Base-by-base conservation (phyloP, 2,329 filamentous ascomycete species). In the Clarireedia monteithiana region DNA sequence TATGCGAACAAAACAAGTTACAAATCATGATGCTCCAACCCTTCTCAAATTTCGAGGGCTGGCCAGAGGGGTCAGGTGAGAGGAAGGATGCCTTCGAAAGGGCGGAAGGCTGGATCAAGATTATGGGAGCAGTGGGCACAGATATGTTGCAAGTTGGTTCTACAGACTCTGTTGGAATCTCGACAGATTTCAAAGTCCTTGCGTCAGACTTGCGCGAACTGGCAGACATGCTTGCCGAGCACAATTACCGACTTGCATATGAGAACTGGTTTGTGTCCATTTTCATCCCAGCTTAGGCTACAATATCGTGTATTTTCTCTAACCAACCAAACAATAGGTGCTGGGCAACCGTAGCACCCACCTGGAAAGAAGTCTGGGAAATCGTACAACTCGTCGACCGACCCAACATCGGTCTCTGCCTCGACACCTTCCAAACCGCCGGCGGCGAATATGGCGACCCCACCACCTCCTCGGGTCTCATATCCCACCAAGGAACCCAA, bases 1-100 rank as follows among this genome's bases (percentile, higher is more conserved):
- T 86, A 48, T 83, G 80, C 49, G 71, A 78, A 26, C 72, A 77
- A 10, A 73, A 82, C 36, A 70, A 72, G 0, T 70, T 91, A 1
- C 73, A 76, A 38, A 78, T 91, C 55, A 76, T 91, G 68, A 85
- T 90, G 74, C 70, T 91, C 5, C 87, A 91, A 64, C 86, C 87
- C 0, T 91, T 91, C 63, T 73, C 82, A 15, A 88, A 90, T 63
- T 90, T 89, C 57, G 87, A 91, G 63, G 88, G 87, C 1, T 91
- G 87, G 86, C 72, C 77, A 0, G 73, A 74, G 42, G 81, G 74
- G 0, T 81, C 79, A 1, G 63, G 72, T 0, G 79, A 86, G 67
- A 73, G 85, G 3, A 70, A 80, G 5, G 80, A 86, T 51, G 85
- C 83, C 0, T 87, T 87, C 60, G 70, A 73, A 0, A 75, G 84